Evolutionary conservation across 768 basidiomycete genomes (phyloP), one percentile per base, ranked within the genome.

Genomic region (Boletus edulis): DNA sequence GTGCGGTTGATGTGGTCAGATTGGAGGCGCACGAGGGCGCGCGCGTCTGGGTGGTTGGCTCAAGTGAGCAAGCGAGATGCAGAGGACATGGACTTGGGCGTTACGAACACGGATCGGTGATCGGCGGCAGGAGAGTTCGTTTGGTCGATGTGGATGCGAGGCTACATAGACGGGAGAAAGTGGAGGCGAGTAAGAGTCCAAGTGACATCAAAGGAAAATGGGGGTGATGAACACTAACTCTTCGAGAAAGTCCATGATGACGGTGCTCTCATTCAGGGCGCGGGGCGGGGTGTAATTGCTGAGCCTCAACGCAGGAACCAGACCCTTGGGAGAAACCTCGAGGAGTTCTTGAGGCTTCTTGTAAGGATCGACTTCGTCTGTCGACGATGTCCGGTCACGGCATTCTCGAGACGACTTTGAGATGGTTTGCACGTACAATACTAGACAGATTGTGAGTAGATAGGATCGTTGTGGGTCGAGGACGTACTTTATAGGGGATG

Each of bases 361-460:
- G 75, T 92, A 91, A 18, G 89, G 87, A 69, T 91, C 86, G 29
- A 90, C 86, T 70, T 91, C 89, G 61, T 86, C 89, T 90, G 55
- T 51, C 38, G 27, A 32, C 5, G 22, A 22, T 8, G 13, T 13
- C 51, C 6, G 20, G 32, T 41, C 41, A 27, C 20, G 10, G 20
- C 24, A 59, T 53, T 12, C 46, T 27, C 37, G 11, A 15, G 11
- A n/a, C 4, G 5, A 42, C 3, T 35, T 4, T 17, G 14, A 4
- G 14, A 48, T 43, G n/a, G 6, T 35, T 40, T 35, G 27, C 37
- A 67, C 71, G 60, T 55, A 80, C 76, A 72, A 51, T 79, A 79
- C 78, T 77, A 46, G 10, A 22, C 4, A 24, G 7, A 29, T 0
- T 27, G 14, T 22, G 14, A 49, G 22, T 41, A 15, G 31, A 35